Percentiles rank a stretch among this genome's conserved stretches.
phyloP scores from a whole-genome alignment of 2,329 filamentous ascomycete species.

The Phaeosphaeriaceae sp. region DNA sequence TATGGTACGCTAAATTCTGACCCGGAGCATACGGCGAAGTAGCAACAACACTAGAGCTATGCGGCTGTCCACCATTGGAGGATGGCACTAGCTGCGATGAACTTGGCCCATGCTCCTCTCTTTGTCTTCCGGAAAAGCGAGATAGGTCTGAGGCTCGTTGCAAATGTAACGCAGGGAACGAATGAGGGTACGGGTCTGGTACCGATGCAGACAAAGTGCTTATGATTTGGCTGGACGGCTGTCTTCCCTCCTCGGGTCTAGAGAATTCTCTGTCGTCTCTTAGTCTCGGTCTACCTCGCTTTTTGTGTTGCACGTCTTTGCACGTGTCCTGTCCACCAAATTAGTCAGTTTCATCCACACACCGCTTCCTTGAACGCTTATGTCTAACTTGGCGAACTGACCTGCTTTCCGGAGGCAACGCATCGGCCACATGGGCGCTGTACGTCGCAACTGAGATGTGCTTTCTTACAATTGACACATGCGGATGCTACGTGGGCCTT shows the following conservation, averaged over 20 bases:
- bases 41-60: constrained; percentile 26
- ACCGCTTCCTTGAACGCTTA: not conserved
- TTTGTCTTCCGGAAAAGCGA: constrained; percentile 23
- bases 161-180: constrained; percentile 26
- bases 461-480: constrained; percentile 84
- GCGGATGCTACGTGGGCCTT: constrained; percentile 85
- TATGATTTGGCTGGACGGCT: constrained; percentile 32
- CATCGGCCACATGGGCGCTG: constrained; percentile 81
- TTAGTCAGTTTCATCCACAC: constrained; percentile 6
- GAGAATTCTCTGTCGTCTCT: constrained; percentile 61
- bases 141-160: constrained; percentile 33
- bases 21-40: constrained; percentile 29
- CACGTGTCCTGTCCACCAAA: constrained; percentile 68
- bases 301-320: constrained; percentile 85
- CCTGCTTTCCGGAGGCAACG: constrained; percentile 74
- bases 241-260: constrained; percentile 37
- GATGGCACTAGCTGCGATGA: constrained; percentile 18
- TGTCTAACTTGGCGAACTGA: constrained; percentile 38
- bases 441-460: constrained; percentile 72
- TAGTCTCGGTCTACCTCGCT: constrained; percentile 77
- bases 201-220: constrained; percentile 27
- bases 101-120: constrained; percentile 22
- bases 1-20: constrained; percentile 36
- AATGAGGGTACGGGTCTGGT: constrained; percentile 19
- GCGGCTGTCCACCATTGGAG: constrained; percentile 19